Evolutionary conservation across 768 basidiomycete genomes (phyloP).

Genomic region (Boletus fagicola): DNA sequence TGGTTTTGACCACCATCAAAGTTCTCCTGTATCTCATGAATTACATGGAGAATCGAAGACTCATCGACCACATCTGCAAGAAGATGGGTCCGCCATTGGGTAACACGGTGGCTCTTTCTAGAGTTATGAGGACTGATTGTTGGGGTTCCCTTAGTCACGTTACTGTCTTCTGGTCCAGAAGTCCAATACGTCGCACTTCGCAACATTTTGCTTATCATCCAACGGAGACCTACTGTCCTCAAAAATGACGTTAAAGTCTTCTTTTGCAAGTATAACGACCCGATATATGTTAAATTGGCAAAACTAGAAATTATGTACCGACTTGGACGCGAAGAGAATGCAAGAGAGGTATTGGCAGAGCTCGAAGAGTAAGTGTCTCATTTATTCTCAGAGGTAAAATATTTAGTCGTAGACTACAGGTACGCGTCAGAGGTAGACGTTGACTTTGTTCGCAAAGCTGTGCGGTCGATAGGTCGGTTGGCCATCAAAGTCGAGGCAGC

Average conservation of each 20-base stretch:
- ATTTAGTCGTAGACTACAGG: slow-evolving; percentile 38
- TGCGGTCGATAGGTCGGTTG: slow-evolving; percentile 94
- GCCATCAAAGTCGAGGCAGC: slow-evolving; percentile 94
- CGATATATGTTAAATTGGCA: slow-evolving; percentile 97
- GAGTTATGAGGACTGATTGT: background rate
- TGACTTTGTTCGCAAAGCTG: slow-evolving; percentile 97
- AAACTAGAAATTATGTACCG: slow-evolving; percentile 99
- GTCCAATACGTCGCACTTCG: slow-evolving; percentile 97
- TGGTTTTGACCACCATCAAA: slow-evolving; percentile 98
- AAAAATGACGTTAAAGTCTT: slow-evolving; percentile 99
- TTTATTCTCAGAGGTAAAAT: background rate
- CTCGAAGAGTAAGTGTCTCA: slow-evolving; percentile 76
- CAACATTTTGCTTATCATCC: slow-evolving; percentile 96
- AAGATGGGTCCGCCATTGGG: slow-evolving; percentile 99
- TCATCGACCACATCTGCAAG: slow-evolving; percentile 89
- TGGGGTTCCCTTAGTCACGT: slow-evolving; percentile 59
- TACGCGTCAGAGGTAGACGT: slow-evolving; percentile 98
- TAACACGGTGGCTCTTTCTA: slow-evolving; percentile 28
- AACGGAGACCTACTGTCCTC: slow-evolving; percentile 86
- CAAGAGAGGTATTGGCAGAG: slow-evolving; percentile 88
- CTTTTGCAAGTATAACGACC: slow-evolving; percentile 99
- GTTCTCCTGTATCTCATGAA: slow-evolving; percentile 96
- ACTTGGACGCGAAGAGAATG: slow-evolving; percentile 91
- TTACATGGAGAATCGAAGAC: slow-evolving; percentile 88
- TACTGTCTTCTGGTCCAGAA: slow-evolving; percentile 95